A percentile compares a stretch with the other conserved stretches of the same genome.
Conservation (phyloP, 805 yeast species). For the Yarrowia deformans region DNA sequence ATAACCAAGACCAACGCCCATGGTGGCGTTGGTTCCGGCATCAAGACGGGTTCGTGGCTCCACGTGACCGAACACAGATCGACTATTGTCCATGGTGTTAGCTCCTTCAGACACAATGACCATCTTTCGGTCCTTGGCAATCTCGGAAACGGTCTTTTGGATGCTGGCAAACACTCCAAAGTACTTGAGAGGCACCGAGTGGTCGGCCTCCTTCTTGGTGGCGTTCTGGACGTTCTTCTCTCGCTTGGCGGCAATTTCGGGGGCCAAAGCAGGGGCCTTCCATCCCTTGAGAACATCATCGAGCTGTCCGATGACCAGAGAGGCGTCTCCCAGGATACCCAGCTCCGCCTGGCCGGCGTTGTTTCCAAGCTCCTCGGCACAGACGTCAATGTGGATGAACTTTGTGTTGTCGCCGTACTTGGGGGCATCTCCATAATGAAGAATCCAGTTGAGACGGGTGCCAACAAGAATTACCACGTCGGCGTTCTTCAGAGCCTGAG, state of each 20-base stretch:
- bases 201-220: slow-evolving; percentile 45
- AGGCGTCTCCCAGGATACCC: slow-evolving; percentile 66
- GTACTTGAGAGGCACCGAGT: slow-evolving; percentile 54
- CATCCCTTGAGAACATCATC: slow-evolving; percentile 48
- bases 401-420: slow-evolving; percentile 57
- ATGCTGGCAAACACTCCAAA: slow-evolving; percentile 62
- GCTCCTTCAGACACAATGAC: slow-evolving; percentile 74
- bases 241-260: slow-evolving; percentile 44
- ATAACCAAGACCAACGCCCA: slow-evolving; percentile 78
- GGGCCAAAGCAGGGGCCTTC: slow-evolving; percentile 51
- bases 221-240: slow-evolving; percentile 51
- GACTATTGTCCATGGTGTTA: slow-evolving; percentile 74
- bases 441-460: slow-evolving; percentile 75
- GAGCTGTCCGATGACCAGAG: slow-evolving; percentile 54
- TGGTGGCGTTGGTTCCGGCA: slow-evolving; percentile 79
- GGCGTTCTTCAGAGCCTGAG: slow-evolving; percentile 62
- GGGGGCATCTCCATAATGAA: slow-evolving; percentile 69
- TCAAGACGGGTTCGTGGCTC: slow-evolving; percentile 65
- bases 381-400: slow-evolving; percentile 65
- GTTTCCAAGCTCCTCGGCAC: slow-evolving; percentile 61
- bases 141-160: slow-evolving; percentile 52
- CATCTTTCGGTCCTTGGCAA: slow-evolving; percentile 48
- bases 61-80: slow-evolving; percentile 64
- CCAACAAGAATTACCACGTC: slow-evolving; percentile 69
- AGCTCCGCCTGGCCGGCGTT: slow-evolving; percentile 52